Evolutionary conservation across 352 stramenopile genomes (phyloP).

Genomic region (Phytophthora rubi): DNA sequence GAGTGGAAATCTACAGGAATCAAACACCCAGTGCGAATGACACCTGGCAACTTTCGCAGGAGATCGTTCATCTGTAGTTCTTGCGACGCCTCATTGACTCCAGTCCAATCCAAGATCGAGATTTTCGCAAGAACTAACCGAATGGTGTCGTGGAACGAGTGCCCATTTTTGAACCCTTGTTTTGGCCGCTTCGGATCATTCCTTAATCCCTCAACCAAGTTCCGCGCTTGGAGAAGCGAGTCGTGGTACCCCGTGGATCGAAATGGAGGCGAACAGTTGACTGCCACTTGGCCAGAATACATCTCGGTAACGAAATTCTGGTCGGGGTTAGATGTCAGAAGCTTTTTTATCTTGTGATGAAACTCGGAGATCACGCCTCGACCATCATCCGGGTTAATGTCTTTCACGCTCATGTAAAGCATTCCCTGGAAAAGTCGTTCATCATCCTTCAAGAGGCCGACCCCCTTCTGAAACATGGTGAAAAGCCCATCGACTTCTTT

Average conservation of each 20-base stretch:
- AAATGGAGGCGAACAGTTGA: conserved; percentile 64
- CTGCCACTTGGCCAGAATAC: conserved; percentile 50
- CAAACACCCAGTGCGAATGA: not conserved
- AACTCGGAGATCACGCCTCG: conserved; percentile 49
- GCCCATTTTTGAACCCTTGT: conserved; percentile 39
- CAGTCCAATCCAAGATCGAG: conserved; percentile 65
- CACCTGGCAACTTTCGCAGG: not conserved
- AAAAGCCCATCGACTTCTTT: conserved; percentile 71
- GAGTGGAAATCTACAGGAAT: not conserved
- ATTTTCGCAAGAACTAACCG: conserved; percentile 63
- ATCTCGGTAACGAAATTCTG: conserved; percentile 57
- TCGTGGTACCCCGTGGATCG: conserved; percentile 45
- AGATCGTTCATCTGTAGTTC: not conserved
- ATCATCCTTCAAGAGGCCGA: conserved; percentile 56
- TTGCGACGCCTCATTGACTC: not conserved
- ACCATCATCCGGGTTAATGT: conserved; percentile 66
- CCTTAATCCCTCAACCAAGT: conserved; percentile 33
- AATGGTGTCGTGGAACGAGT: conserved; percentile 55
- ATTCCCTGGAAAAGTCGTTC: conserved; percentile 48
- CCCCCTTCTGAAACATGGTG: conserved; percentile 57
- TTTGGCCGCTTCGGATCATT: conserved; percentile 11
- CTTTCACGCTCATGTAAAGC: conserved; percentile 65
- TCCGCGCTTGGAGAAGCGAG: conserved; percentile 40
- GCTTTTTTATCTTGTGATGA: conserved; percentile 35
- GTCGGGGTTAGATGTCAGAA: conserved; percentile 46